Evolutionary conservation across 345 rosid genomes (phyloP).

Genomic region (Citrus sp.): DNA sequence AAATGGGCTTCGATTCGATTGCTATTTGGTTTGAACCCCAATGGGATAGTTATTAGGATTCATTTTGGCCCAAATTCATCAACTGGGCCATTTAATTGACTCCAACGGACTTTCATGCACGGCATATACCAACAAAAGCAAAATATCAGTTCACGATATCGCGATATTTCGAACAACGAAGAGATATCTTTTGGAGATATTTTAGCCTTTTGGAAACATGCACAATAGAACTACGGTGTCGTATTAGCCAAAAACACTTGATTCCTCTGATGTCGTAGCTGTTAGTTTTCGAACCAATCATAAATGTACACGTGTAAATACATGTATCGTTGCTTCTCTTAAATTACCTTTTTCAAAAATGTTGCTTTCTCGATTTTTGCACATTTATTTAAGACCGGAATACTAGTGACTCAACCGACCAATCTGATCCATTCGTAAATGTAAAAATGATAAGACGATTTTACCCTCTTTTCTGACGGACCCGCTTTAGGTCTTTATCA

Average conservation of each 20-base stretch:
- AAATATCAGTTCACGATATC: not conserved
- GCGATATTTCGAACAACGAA: not conserved
- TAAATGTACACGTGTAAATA: not conserved
- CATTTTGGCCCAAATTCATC: not conserved
- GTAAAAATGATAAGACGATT: slow-evolving; percentile 2
- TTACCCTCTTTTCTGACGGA: not conserved
- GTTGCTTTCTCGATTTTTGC: slow-evolving; percentile 14
- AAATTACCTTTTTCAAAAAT: not conserved
- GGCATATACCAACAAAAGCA: not conserved
- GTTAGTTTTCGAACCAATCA: not conserved
- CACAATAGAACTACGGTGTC: not conserved
- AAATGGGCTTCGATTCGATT: too few species aligned
- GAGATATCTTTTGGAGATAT: not conserved
- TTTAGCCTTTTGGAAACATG: too few species aligned
- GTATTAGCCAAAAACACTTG: not conserved
- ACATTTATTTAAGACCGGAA: not conserved
- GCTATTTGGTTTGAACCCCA: too few species aligned
- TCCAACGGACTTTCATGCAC: not conserved
- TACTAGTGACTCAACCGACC: slow-evolving; percentile 30
- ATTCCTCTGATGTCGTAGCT: not conserved
- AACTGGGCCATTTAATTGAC: not conserved
- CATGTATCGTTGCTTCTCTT: not conserved
- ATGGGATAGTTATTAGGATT: too few species aligned
- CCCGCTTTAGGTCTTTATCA: not conserved
- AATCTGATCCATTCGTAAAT: slow-evolving; percentile 27